Conservation (phyloP, 768 basidiomycete species). For the Russula sp. region DNA sequence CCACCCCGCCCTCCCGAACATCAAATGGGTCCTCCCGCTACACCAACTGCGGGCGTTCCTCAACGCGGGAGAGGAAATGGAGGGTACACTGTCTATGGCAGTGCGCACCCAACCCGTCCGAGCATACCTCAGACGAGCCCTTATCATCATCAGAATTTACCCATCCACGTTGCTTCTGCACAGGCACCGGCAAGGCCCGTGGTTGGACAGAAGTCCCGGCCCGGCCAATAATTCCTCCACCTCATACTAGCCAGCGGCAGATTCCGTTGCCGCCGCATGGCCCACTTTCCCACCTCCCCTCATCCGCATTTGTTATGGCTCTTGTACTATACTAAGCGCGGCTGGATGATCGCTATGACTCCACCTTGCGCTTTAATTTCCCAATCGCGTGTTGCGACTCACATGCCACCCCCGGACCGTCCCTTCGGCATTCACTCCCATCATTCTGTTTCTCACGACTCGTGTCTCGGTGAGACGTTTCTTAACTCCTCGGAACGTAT, state of each 20-base stretch:
- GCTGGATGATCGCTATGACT: not conserved
- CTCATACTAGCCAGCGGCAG: not conserved
- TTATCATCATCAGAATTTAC: not conserved
- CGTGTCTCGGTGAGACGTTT: not conserved
- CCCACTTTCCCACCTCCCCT: not conserved
- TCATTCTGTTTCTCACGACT: not conserved
- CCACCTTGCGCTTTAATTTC: not conserved
- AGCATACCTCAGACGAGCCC: not conserved
- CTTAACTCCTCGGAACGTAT: not conserved
- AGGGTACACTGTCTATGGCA: constrained; percentile 1
- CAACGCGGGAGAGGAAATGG: constrained; percentile 4
- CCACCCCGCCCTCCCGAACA: not conserved
- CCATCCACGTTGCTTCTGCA: not conserved
- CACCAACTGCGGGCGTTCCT: constrained; percentile 11
- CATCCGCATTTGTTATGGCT: not conserved
- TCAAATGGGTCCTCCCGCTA: constrained; percentile 12
- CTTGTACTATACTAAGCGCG: no score
- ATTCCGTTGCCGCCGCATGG: no score
- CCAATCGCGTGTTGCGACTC: no score
- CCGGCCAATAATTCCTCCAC: not conserved
- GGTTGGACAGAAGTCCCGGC: not conserved
- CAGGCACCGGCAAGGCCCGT: not conserved
- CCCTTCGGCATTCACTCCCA: not conserved
- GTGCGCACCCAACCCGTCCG: not conserved
- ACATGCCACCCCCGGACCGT: no score